Conservation (phyloP, 768 basidiomycete species). For the Filobasidium wieringae region DNA sequence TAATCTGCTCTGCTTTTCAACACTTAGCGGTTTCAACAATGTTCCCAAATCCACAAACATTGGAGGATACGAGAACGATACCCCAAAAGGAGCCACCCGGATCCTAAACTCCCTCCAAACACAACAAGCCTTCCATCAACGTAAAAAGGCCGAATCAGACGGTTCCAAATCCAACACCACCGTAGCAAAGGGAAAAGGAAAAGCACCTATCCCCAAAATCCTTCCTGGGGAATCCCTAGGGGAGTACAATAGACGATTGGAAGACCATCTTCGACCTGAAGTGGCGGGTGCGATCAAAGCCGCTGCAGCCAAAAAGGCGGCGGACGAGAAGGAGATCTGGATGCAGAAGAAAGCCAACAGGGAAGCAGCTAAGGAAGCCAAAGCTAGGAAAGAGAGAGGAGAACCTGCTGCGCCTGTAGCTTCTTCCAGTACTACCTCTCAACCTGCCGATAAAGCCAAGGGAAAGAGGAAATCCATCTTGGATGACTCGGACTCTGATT, state of each 20-base stretch:
- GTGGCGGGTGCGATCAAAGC: constrained; percentile 31
- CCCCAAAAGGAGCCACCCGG: constrained; percentile 26
- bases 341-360: constrained; percentile 22
- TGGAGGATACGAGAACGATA: constrained; percentile 20
- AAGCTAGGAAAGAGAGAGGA: constrained; percentile 17
- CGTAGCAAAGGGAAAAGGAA: constrained; percentile 14
- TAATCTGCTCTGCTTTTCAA: not conserved
- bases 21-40: constrained; percentile 17
- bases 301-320: constrained; percentile 20
- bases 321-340: constrained; percentile 14
- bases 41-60: constrained; percentile 18
- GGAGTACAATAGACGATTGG: constrained; percentile 35
- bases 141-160: not conserved
- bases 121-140: constrained; percentile 21
- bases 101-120: constrained; percentile 25
- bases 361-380: constrained; percentile 15
- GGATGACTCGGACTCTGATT: constrained; percentile 8
- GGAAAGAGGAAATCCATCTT: constrained; percentile 9
- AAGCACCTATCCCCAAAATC: constrained; percentile 19
- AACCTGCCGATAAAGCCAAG: not conserved
- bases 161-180: not conserved
- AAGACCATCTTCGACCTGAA: constrained; percentile 27
- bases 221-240: constrained; percentile 28
- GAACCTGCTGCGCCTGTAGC: constrained; percentile 1
- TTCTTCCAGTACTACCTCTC: constrained; percentile 7